Evolutionary conservation across 169 alveolate species (phyloP).

Genomic region (Amoebophrya sp.): DNA sequence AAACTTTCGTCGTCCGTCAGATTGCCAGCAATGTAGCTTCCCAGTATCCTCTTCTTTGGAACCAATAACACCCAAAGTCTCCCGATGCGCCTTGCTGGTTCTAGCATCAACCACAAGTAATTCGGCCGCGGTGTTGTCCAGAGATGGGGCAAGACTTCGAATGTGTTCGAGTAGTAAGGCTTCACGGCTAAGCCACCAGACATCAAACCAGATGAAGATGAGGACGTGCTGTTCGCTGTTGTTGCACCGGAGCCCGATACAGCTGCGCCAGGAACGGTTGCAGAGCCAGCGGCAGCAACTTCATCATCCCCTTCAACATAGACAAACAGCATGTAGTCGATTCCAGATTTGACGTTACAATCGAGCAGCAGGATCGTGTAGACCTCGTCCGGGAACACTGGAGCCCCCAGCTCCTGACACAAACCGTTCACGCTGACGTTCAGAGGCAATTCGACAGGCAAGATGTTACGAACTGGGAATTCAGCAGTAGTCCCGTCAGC

Average conservation of each 20-base stretch:
- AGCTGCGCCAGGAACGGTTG: no score
- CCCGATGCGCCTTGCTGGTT: neutral
- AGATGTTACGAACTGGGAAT: neutral
- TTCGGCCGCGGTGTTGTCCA: neutral
- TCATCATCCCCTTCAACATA: neutral
- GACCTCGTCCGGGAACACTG: neutral
- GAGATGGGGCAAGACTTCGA: neutral
- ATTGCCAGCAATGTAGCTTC: neutral
- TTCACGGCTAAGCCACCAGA: neutral
- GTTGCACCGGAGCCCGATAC: no score
- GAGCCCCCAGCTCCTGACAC: neutral
- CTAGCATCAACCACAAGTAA: neutral
- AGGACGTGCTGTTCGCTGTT: neutral
- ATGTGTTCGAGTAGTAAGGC: neutral
- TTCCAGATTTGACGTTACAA: neutral
- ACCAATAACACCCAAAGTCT: neutral
- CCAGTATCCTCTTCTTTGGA: neutral
- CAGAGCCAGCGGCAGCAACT: no score
- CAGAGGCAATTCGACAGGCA: neutral
- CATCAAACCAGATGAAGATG: neutral
- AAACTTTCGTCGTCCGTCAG: neutral
- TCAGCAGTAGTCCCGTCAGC: neutral
- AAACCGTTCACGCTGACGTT: neutral
- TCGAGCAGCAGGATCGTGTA: neutral
- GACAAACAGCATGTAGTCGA: neutral